Evolutionary conservation across 1,284 basidiomycete species (phyloP), one percentile per base, ranked within the genome.

Genomic region (Thelephora terrestris): DNA sequence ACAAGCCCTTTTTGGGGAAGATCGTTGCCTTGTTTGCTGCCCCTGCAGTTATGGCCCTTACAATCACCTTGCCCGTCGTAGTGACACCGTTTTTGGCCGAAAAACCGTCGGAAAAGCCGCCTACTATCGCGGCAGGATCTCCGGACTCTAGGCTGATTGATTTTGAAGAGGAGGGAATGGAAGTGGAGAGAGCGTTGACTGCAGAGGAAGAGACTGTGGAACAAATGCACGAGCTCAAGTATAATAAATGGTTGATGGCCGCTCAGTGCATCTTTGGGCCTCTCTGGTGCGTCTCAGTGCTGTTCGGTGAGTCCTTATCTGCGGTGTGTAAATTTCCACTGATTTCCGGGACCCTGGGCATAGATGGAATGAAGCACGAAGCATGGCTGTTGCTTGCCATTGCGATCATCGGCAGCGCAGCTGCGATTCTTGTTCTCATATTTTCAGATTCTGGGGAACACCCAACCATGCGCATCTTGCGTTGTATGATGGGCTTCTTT

Each of bases 41-140:
- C 0, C 95, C 95, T 0, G 91, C 93, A 0, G 81, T 98, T 5
- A 69, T 96, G 61, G 70, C 75, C 10, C 71, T 99, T 46, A 97
- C 93, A 0, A 58, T 97, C 16, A 98, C 95, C 0, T 71, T 97
- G 5, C 94, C 94, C 3, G 93, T 98, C 4, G 89, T 93, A 34
- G 77, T 86, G 20, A 80, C 72, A n/a, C 72, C 76, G 3, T 79
- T 82, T 56, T 59, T 58, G 25, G 49, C 59, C 18, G 61, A 63
- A 12, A 56, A 57, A n/a, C 59, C 71, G 34, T 65, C 68, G 29
- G 78, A 81, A 61, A 78, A 78, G 59, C 48, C 59, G 14, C 43
- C 56, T 38, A 14, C 29, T 6, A 12, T 32, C 12, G 32, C 46
- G 45, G 21, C 61, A 61, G 14, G 29, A 32, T 32, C 29, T 12